These are phyloP conservation scores for Monosporozyma servazzii DNA, from an alignment of 805 yeast genomes.

Conservation along the genomic window DNA sequence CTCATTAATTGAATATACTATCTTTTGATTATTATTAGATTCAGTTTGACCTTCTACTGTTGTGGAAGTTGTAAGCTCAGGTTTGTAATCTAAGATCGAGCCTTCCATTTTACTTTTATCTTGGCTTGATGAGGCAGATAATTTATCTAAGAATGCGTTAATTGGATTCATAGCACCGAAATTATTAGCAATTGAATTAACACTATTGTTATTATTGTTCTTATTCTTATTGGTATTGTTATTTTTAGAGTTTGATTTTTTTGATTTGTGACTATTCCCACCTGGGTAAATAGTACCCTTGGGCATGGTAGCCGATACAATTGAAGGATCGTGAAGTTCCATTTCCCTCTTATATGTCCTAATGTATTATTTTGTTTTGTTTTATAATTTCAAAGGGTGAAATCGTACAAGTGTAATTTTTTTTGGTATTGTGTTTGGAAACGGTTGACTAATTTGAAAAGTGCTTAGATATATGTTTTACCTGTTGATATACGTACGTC, in stretches of 20 bases:
- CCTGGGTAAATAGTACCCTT: background rate
- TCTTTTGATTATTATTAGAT: conserved; percentile 6
- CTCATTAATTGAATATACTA: conserved; percentile 25
- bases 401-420: background rate
- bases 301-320: conserved; percentile 8
- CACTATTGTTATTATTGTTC: background rate
- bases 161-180: background rate
- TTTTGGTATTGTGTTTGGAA: too few species aligned
- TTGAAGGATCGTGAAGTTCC: conserved; percentile 19
- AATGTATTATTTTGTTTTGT: background rate
- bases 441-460: too few species aligned
- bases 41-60: background rate
- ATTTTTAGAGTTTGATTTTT: background rate
- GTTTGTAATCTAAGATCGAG: conserved; percentile 16
- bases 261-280: background rate
- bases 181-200: background rate
- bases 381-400: background rate
- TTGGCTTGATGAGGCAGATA: background rate
- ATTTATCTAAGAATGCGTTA: background rate
- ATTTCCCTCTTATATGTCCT: conserved; percentile 1
- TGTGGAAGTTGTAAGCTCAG: background rate
- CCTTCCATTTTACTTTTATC: background rate
- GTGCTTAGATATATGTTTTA: too few species aligned
- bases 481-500: too few species aligned
- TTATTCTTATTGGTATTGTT: background rate